Base-by-base conservation (phyloP, 2,329 filamentous ascomycete genomes). In the Xylaria sp. region DNA sequence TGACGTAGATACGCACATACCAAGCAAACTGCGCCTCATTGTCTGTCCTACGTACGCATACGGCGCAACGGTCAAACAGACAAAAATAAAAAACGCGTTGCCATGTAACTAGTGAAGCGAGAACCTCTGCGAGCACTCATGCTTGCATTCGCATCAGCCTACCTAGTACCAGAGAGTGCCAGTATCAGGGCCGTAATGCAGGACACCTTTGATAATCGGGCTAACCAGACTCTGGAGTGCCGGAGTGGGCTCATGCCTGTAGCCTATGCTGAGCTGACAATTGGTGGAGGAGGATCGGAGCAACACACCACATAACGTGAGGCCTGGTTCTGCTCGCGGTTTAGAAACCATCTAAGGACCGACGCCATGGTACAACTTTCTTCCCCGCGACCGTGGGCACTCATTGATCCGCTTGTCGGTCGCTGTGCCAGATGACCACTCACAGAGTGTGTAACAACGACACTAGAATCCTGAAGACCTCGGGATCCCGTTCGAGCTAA, bases 11-110 rank as follows among this genome's bases (percentile, higher is more conserved):
- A 53, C 9, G 20, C 9, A 17, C 40, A 63, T 64, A 60, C 56
- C 66, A 53, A 65, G 61, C 51, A 38, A 33, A 51, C 67, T 69
- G 67, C 67, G 67, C 67, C 67, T 53, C 67, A 10, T 36, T 48
- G 23, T 49, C 15, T 26, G 46, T 58, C 49, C 59, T 58, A 51
- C 59, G 26, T 38, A 60, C 51, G 33, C 15, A 40, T 40, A 40
- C 38, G 5, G 13, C 38, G 17, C 28, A 57, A 58, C 20, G 40
- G 10, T 38, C 42, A 49, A 60, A 38, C 20, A 31, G 31, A 59
- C 23, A 36, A 42, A 59, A 54, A 65, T n/a, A 20, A 58, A 15
- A 26, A 57, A 20, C 40, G 38, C 51, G 51, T 51, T 33, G 54
- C 26, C 28, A 53, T 48, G 26, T 53, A 42, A 17, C 26, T 15